Base-by-base conservation (phyloP, 1,284 basidiomycete genomes). In the Sanghuangporus baumii region DNA sequence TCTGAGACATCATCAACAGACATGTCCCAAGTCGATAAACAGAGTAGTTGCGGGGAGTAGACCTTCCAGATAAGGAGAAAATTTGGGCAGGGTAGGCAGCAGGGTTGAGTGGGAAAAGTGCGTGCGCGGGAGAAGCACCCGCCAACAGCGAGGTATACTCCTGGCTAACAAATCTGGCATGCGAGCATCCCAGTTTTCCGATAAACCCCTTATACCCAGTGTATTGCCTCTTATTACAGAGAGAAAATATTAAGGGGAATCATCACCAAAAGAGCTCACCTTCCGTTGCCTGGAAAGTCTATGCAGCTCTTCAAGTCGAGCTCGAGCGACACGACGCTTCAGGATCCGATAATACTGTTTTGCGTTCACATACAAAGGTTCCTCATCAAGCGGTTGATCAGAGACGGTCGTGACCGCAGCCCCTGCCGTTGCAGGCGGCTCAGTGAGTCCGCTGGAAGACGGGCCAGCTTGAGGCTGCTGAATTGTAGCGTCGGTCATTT, bases 341-440 rank as follows among this genome's bases (percentile, higher is more conserved):
- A 98, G 82, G 72, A 98, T 98, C 70, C 96, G 90, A 71, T 95
- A 93, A 74, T 97, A 98, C 76, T 98, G 95, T 74, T 98, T 98
- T 57, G 95, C 95, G 71, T 98, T 98, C 66, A 98, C 96, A 76
- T 96, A 96, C 67, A 97, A 85, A 34, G 95, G 95, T 73, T 97
- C 94, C 69, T 97, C 94, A 76, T 96, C 94, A 70, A 92, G 78
- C 62, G 76, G 74, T 23, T 71, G 54, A 61, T 70, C 67, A 26
- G 70, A 65, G 59, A 64, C 31, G 14, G 54, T 46, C 11, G 59
- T 36, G 48, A 16, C 31, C 34, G n/a, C 31, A 11, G 59, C 40
- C 23, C 43, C n/a, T 16, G 62, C 40, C 41, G 57, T 50, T 16
- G 50, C 20, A 40, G 58, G 51, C 4, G 51, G 16, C 26, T 57